Evolutionary conservation across 805 yeast genomes (phyloP).

Genomic region (Suhomyces canberraensis): DNA sequence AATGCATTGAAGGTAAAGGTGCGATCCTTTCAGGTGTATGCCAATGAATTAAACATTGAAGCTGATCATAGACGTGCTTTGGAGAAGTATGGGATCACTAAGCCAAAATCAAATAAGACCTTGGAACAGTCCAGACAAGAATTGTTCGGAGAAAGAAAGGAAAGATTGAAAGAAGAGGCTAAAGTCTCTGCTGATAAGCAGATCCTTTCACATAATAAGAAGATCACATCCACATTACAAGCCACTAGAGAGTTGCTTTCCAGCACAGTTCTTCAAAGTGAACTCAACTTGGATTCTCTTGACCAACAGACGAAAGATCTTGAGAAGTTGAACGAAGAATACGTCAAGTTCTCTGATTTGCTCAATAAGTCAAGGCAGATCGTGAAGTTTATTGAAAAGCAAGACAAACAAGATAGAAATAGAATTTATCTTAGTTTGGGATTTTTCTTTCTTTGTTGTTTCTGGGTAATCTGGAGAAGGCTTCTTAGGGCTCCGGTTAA

Average conservation of each 20-base stretch:
- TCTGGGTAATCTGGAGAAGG: slow-evolving; percentile 51
- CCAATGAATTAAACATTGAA: slow-evolving; percentile 24
- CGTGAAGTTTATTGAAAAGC: slow-evolving; percentile 50
- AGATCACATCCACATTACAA: slow-evolving; percentile 46
- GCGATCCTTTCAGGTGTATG: slow-evolving; percentile 27
- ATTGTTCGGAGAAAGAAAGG: slow-evolving; percentile 23
- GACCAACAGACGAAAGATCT: slow-evolving; percentile 46
- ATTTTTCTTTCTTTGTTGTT: slow-evolving; percentile 43
- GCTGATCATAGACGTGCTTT: neutral
- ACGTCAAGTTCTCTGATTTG: slow-evolving; percentile 38
- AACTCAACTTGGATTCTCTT: slow-evolving; percentile 46
- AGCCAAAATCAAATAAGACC: neutral
- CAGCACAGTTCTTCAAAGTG: slow-evolving; percentile 49
- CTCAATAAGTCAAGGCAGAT: slow-evolving; percentile 42
- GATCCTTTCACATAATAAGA: slow-evolving; percentile 43
- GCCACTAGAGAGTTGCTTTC: slow-evolving; percentile 47
- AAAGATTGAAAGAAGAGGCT: slow-evolving; percentile 14
- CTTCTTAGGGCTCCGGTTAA: slow-evolving; percentile 43
- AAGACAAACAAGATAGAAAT: slow-evolving; percentile 46
- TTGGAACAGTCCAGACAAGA: slow-evolving; percentile 10
- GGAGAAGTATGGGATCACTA: neutral
- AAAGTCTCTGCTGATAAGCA: slow-evolving; percentile 34
- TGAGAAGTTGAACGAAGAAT: slow-evolving; percentile 37
- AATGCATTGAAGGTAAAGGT: slow-evolving; percentile 21
- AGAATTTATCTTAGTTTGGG: slow-evolving; percentile 48